Base-by-base conservation (phyloP, 208 protist species). In the Acanthamoeba triangularis region DNA sequence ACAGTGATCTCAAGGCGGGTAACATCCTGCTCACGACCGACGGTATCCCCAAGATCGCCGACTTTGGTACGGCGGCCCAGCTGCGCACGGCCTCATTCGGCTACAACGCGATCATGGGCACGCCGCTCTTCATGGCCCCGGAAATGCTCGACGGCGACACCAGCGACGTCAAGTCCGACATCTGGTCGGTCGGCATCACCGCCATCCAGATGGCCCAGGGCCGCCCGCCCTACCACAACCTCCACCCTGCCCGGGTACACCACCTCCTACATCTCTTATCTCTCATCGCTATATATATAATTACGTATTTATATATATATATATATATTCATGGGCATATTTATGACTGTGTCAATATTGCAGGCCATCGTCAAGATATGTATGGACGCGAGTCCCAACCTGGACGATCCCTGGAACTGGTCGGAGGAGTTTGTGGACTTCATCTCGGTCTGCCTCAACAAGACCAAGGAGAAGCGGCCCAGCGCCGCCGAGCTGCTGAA, bases 341-440 rank as follows among this genome's bases (percentile, higher is more conserved):
- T 41, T 41, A 41, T 41, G n/a, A n/a, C n/a, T n/a, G n/a, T 41
- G 2, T 41, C 3, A 41, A 41, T 41, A 41, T 41, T 41, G 23
- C 25, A 97, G 74, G 76, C 84, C 25, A 97, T 97, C 16, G 98
- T 98, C 56, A 97, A 97, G 96, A 98, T 98, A 33, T 96, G 96
- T 23, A 74, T 91, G 41, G 87, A 95, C 33, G 33, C 47, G n/a
- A 97, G 97, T 6, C 96, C 97, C 18, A 97, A 65, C 20, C 67
- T 98, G 18, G 18, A 44, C 41, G 76, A 97, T 5, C 76, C 54
- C 3, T 78, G 87, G n/a, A 97, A 97, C 49, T 98, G 98, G 98
- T 95, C 84, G 20, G 44, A 80, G 11, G 97, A 97, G 25, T 98
- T 98, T 63, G 84, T 91, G 28, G 97, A 98, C 90, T 99, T 99